Percentiles rank a stretch among this genome's conserved stretches.
Conservation (phyloP, 2,329 filamentous ascomycete genomes). For the Penicillium sp. region DNA sequence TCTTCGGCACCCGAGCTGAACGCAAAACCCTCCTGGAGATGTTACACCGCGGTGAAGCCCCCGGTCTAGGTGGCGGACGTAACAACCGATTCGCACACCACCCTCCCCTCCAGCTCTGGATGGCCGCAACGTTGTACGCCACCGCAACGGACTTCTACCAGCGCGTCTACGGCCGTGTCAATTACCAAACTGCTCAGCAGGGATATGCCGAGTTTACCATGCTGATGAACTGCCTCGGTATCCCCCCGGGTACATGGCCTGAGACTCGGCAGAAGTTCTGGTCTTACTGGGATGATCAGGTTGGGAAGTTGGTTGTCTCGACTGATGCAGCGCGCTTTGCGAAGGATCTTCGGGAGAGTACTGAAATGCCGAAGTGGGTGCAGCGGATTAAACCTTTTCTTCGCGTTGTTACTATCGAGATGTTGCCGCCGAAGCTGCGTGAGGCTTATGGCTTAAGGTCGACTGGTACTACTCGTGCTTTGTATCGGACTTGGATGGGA, state of each 20-base stretch:
- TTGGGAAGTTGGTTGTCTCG: slow-evolving; percentile 30
- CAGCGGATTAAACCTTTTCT: slow-evolving; percentile 33
- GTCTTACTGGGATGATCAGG: slow-evolving; percentile 38
- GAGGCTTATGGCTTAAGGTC: slow-evolving; percentile 36
- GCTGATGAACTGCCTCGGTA: slow-evolving; percentile 27
- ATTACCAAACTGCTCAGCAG: slow-evolving; percentile 31
- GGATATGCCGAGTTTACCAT: slow-evolving; percentile 34
- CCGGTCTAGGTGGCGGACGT: background rate
- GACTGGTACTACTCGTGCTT: slow-evolving; percentile 23
- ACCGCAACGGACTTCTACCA: slow-evolving; percentile 41
- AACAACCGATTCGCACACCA: slow-evolving; percentile 24
- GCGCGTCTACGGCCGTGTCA: slow-evolving; percentile 35
- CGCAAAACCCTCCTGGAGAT: slow-evolving; percentile 31
- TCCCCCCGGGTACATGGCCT: slow-evolving; percentile 32
- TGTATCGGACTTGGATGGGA: slow-evolving; percentile 35
- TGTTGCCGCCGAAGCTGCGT: slow-evolving; percentile 34
- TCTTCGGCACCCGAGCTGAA: slow-evolving; percentile 33
- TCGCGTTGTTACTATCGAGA: slow-evolving; percentile 33
- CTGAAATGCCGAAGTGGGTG: slow-evolving; percentile 32
- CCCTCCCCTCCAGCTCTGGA: slow-evolving; percentile 30
- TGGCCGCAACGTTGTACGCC: slow-evolving; percentile 37
- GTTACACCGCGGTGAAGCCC: slow-evolving; percentile 10
- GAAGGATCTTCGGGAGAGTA: slow-evolving; percentile 27
- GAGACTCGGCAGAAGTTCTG: slow-evolving; percentile 33
- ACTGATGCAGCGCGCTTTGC: slow-evolving; percentile 32